Base-by-base conservation (phyloP, 2,329 filamentous ascomycete species). In the Lachnellula arida region DNA sequence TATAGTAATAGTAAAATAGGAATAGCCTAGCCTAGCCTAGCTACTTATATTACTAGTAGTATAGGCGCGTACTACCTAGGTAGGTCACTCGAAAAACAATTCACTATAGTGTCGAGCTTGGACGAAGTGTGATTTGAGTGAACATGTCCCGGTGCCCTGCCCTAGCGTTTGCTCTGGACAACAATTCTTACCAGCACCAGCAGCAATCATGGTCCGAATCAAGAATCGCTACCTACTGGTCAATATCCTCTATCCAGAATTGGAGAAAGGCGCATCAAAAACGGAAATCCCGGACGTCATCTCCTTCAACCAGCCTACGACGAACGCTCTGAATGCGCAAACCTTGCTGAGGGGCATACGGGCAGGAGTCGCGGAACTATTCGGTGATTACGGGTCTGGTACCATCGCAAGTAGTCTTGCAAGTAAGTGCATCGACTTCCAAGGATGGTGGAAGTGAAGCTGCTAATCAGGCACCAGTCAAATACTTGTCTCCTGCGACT, bases 191-290 rank as follows among this genome's bases (percentile, higher is more conserved):
- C 22, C 40, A 23, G 19, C 19, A 19, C 19, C 4, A 23, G 3
- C 22, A 42, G 15, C 46, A 49, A 74, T 44, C 49, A 97, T 99
- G 94, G 94, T 99, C 58, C 90, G 94, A 69, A 84, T 97, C 64
- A 99, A 99, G 74, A 88, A 96, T 73, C 87, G 94, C 67, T 99
- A 99, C 72, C 82, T 99, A 17, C 84, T 97, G n/a, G 84, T 97
- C 60, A 90, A 96, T 70, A 91, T 97, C 63, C 79, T 97, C 47
- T 97, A 97, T 67, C 91, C 92, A 0, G 79, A 84, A 67, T 65
- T 58, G 59, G 68, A 47, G 62, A 61, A 63, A 19, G 42, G 53
- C 47, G 46, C 53, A n/a, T 57, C 65, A 58, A 72, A 71, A 55
- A 49, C 69, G 35, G 71, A 73, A 63, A 64, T 79, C 67, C 72